These are phyloP conservation scores for Tuber calosporum DNA, from an alignment of 495 filamentous ascomycete species.

Conservation along the genomic window DNA sequence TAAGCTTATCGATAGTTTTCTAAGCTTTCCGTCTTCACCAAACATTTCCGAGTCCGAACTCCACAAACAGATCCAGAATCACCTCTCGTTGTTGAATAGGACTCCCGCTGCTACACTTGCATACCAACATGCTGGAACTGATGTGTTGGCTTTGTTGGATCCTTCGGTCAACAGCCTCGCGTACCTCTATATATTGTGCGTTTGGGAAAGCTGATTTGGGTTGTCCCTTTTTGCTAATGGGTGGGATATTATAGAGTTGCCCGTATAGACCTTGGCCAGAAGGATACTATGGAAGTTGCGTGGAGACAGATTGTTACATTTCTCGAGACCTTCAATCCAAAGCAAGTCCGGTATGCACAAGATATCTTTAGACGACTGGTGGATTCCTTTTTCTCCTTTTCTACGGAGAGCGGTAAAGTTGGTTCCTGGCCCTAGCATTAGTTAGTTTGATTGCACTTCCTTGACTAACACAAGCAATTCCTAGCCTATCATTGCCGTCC, in stretches of 20 bases:
- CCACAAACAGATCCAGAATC: conserved; percentile 29
- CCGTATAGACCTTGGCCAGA: conserved; percentile 34
- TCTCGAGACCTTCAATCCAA: conserved; percentile 34
- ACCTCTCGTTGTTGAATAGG: conserved; percentile 37
- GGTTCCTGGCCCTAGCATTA: conserved; percentile 5
- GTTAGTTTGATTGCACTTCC: conserved; percentile 4
- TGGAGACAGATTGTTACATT: conserved; percentile 34
- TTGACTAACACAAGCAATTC: conserved; percentile 6
- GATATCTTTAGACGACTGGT: conserved; percentile 39
- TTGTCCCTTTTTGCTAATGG: conserved; percentile 12
- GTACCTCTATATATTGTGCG: conserved; percentile 41
- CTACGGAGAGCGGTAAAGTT: conserved; percentile 35
- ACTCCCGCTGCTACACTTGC: conserved; percentile 35
- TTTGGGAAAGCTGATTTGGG: conserved; percentile 4
- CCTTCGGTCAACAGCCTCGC: conserved; percentile 36
- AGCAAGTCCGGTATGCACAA: conserved; percentile 33
- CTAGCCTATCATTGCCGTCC: conserved; percentile 37
- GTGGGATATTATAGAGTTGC: conserved; percentile 22
- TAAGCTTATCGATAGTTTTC: conserved; percentile 38
- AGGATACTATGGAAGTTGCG: conserved; percentile 27
- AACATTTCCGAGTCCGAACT: conserved; percentile 35
- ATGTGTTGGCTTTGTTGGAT: conserved; percentile 37
- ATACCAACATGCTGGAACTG: conserved; percentile 29
- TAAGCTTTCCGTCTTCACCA: conserved; percentile 31
- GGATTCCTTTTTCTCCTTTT: conserved; percentile 35